Evolutionary conservation across 176 grass and related monocot genomes (phyloP).

Genomic region (Hordeum marinum): DNA sequence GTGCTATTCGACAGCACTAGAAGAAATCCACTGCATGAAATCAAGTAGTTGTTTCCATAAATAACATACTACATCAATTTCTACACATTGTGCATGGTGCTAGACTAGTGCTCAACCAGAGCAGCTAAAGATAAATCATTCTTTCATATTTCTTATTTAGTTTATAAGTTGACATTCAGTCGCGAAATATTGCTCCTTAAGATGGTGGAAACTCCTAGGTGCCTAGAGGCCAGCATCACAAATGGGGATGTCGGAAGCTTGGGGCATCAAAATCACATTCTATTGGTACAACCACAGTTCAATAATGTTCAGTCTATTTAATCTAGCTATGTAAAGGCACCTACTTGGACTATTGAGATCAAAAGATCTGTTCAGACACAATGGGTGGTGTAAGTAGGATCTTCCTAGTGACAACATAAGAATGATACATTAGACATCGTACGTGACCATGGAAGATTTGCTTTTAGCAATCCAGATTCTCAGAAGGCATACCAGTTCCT

Average conservation of each 20-base stretch:
- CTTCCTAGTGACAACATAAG: slow-evolving; percentile 14
- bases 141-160: not conserved
- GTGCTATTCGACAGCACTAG: slow-evolving; percentile 65
- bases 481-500: not conserved
- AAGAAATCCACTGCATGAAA: slow-evolving; percentile 55
- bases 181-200: not conserved
- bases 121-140: not conserved
- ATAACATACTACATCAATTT: not conserved
- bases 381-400: not conserved
- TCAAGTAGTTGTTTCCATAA: slow-evolving; percentile 18
- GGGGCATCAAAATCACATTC: not conserved
- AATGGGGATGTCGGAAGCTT: not conserved
- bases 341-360: not conserved
- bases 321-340: not conserved
- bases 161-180: slow-evolving; percentile 20
- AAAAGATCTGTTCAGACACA: not conserved
- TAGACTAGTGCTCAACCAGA: slow-evolving; percentile 4
- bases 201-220: not conserved
- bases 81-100: not conserved
- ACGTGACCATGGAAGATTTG: not conserved
- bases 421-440: not conserved
- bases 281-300: not conserved
- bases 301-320: not conserved
- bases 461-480: not conserved
- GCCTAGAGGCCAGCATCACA: not conserved